phyloP scores from a whole-genome alignment of 73 alveolate species.

The Loxodes magnus region DNA sequence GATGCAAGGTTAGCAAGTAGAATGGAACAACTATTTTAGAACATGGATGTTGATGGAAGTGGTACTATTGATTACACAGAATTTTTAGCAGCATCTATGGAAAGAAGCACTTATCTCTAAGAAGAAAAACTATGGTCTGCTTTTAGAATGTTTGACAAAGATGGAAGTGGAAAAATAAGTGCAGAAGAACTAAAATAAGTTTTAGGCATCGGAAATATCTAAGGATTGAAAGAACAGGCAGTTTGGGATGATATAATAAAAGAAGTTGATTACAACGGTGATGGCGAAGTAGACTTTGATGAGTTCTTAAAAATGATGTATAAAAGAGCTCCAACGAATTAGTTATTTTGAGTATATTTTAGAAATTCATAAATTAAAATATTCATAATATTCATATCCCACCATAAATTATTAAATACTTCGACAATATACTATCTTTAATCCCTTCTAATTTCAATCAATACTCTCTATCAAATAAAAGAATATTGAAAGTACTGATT shows the following conservation, averaged over 20 bases:
- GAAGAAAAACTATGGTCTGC: slow-evolving; percentile 6
- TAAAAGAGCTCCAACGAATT: too few species aligned
- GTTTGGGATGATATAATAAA: neutral
- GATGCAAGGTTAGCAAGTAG: neutral
- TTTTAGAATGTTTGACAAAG: neutral
- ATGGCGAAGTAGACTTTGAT: slow-evolving; percentile 4
- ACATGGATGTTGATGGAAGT: neutral
- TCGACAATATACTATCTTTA: too few species aligned
- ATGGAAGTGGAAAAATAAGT: neutral
- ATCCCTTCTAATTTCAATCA: too few species aligned
- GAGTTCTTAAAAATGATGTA: slow-evolving; percentile 5
- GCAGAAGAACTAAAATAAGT: neutral
- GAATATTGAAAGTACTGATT: too few species aligned
- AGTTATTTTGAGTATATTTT: too few species aligned
- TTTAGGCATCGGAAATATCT: neutral
- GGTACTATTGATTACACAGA: neutral
- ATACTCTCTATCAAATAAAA: too few species aligned
- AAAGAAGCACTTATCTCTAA: neutral
- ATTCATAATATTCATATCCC: too few species aligned
- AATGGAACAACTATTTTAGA: neutral
- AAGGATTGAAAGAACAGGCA: neutral
- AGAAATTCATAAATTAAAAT: too few species aligned
- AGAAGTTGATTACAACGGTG: slow-evolving; percentile 8
- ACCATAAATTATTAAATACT: too few species aligned
- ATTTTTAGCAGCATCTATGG: neutral